phyloP scores from a whole-genome alignment of 2,329 filamentous ascomycete species.

The Lasiodiplodia hormozganensis region DNA sequence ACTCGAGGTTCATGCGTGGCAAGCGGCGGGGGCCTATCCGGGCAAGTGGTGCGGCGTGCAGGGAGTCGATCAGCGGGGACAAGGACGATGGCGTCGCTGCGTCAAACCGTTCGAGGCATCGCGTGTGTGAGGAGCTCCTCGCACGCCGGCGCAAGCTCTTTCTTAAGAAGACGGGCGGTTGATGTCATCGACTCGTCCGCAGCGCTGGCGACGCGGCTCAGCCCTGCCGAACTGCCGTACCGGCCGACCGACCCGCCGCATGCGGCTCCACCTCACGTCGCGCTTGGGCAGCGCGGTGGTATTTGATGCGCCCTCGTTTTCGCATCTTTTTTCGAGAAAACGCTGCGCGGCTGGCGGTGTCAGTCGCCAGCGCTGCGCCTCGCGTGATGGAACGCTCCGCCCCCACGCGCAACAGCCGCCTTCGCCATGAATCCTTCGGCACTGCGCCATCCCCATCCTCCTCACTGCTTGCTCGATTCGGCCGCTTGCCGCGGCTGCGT shows the following conservation, averaged over 20 bases:
- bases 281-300: slow-evolving; percentile 8
- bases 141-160: not conserved
- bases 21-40: not conserved
- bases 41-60: slow-evolving; percentile 6
- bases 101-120: slow-evolving; percentile 19
- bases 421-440: not conserved
- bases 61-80: slow-evolving; percentile 23
- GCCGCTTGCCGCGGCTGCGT: not conserved
- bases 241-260: slow-evolving; percentile 16
- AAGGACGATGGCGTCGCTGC: slow-evolving; percentile 10
- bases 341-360: not conserved
- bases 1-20: slow-evolving; percentile 12
- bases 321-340: not conserved
- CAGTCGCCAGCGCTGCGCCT: slow-evolving; percentile 15
- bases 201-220: not conserved
- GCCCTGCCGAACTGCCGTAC: not conserved
- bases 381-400: slow-evolving; percentile 9
- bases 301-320: slow-evolving; percentile 1
- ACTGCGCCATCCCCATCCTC: slow-evolving; percentile 7
- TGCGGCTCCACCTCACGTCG: slow-evolving; percentile 12
- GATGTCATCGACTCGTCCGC: not conserved
- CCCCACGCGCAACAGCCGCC: slow-evolving; percentile 8
- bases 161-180: not conserved
- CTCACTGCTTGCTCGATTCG: not conserved
- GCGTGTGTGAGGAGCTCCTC: not conserved